Percentiles rank a stretch among this genome's conserved stretches.
Evolutionary conservation across 1,284 basidiomycete genomes (phyloP).

Genomic region (Cutaneotrichosporon cutaneum): DNA sequence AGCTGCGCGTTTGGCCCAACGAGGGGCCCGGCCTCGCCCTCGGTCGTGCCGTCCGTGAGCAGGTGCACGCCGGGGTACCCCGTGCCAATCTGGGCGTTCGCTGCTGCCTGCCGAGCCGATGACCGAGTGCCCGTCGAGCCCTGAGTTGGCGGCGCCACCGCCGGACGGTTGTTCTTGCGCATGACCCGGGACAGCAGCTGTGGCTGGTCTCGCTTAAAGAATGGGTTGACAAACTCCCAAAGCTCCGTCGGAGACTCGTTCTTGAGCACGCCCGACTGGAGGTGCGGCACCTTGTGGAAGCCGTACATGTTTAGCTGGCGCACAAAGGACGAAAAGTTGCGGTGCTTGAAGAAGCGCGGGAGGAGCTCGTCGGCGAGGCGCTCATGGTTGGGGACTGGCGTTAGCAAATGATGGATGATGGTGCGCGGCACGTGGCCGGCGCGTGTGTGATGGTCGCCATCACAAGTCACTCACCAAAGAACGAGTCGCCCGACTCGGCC

Average conservation of each 20-base stretch:
- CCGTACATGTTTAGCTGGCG: slow-evolving; percentile 98
- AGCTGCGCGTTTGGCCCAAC: slow-evolving; percentile 34
- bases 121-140: slow-evolving; percentile 32
- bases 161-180: slow-evolving; percentile 62
- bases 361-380: slow-evolving; percentile 87
- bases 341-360: slow-evolving; percentile 93
- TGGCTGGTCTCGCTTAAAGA: slow-evolving; percentile 85
- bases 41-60: slow-evolving; percentile 47
- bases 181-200: slow-evolving; percentile 88
- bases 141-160: slow-evolving; percentile 23
- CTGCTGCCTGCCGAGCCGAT: slow-evolving; percentile 34
- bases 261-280: slow-evolving; percentile 88
- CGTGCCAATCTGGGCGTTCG: slow-evolving; percentile 14
- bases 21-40: slow-evolving; percentile 40
- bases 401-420: background rate
- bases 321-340: slow-evolving; percentile 90
- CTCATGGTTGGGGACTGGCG: slow-evolving; percentile 84
- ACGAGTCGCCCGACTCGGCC: slow-evolving; percentile 84
- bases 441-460: background rate
- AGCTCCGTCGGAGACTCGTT: slow-evolving; percentile 79
- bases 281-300: slow-evolving; percentile 92
- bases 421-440: background rate
- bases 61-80: slow-evolving; percentile 32
- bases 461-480: slow-evolving; percentile 65
- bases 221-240: slow-evolving; percentile 89